Base-by-base conservation (phyloP, 2,329 filamentous ascomycete genomes). In the Phialocephala sp. region DNA sequence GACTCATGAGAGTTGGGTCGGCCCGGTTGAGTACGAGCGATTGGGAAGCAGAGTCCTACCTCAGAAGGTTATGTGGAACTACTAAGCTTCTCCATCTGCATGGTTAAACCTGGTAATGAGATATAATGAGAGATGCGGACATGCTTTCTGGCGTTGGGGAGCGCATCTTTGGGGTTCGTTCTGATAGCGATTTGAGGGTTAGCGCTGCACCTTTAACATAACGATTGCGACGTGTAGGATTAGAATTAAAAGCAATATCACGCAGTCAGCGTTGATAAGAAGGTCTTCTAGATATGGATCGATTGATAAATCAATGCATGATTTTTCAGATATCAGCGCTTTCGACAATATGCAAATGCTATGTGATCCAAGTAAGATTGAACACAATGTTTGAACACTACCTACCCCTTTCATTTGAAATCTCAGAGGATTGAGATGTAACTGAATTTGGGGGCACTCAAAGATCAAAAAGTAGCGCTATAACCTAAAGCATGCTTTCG, bases 1-100 rank as follows among this genome's bases (percentile, higher is more conserved):
- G 55, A 94, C 93, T 18, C 98, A 98, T 79, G 95, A 99, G 78
- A 95, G 91, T 74, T 99, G 95, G 95, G 92, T 98, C 75, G 91
- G 90, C 15, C 87, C 88, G 56, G 84, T 90, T 73, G 94, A 98
- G 82, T 97, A 94, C 79, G 93, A 97, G 80, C 87, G 92, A 66
- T 77, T 97, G 62, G 94, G 94, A 2, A 85, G 88, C 66, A 86
- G 95, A 74, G 85, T 94, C 66, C 80, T 99, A 76, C 92, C 93
- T 71, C 92, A 95, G 79, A 97, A 96, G 83, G 85, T 89, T 27
- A 63, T 76, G 20, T 77, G 75, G 75, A 54, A 54, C 50, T 54
- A 54, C 14, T 54, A n/a, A 22, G 45, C 41, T 43, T 43, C 4
- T n/a, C 18, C 12, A n/a, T n/a, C n/a, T 43, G 15, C 41, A 6